Evolutionary conservation across 768 basidiomycete genomes (phyloP).

Genomic region (Serpula lacrymans): DNA sequence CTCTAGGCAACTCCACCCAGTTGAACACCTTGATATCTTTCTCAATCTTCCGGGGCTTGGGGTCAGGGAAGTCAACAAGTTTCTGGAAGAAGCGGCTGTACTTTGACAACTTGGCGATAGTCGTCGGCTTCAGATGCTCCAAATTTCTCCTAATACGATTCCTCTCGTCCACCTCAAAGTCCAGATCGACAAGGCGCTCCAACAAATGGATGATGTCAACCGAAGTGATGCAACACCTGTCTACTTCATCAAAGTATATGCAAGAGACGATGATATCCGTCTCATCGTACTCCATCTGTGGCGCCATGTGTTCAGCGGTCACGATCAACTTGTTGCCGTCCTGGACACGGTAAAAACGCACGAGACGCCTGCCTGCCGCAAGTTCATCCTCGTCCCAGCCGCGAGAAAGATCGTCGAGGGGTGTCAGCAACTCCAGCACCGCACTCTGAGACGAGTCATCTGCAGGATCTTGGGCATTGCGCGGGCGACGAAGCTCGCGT

Average conservation of each 20-base stretch:
- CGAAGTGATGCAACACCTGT: constrained; percentile 85
- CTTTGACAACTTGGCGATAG: constrained; percentile 80
- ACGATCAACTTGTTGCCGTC: constrained; percentile 75
- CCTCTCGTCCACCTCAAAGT: constrained; percentile 94
- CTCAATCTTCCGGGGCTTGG: constrained; percentile 94
- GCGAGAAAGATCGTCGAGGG: constrained; percentile 51
- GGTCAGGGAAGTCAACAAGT: constrained; percentile 94
- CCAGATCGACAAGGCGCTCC: constrained; percentile 66
- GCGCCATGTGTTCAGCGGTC: constrained; percentile 69
- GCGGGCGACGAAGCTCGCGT: constrained; percentile 26
- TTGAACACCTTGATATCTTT: constrained; percentile 92
- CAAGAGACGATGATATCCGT: constrained; percentile 88
- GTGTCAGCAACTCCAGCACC: constrained; percentile 57
- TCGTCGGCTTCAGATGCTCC: constrained; percentile 87
- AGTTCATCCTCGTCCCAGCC: constrained; percentile 68
- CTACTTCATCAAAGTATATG: constrained; percentile 79
- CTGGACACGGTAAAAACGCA: constrained; percentile 79
- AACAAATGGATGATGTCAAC: constrained; percentile 95
- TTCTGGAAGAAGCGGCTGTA: constrained; percentile 88
- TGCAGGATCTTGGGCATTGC: constrained; percentile 21
- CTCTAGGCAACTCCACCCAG: constrained; percentile 68
- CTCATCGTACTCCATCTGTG: constrained; percentile 72
- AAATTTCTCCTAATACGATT: constrained; percentile 93
- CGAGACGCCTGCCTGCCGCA: constrained; percentile 70
- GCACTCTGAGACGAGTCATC: constrained; percentile 51